Base-by-base conservation (phyloP, 169 alveolate species). In the Eimeria falciformis region DNA sequence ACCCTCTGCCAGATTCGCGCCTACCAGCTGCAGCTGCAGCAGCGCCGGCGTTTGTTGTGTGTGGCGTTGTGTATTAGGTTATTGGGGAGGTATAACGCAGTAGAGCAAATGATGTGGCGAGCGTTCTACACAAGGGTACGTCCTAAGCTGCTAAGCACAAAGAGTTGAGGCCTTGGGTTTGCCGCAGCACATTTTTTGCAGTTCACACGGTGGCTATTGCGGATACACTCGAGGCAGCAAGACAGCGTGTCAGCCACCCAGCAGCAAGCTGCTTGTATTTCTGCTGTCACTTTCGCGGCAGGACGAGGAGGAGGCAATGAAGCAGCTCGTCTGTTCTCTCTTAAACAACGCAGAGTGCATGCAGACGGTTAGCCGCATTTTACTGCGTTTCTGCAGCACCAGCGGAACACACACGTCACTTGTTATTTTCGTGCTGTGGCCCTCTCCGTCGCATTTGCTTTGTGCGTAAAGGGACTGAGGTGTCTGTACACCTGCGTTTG, bases 271-370 rank as follows among this genome's bases (percentile, higher is more conserved):
- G n/a, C n/a, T n/a, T n/a, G n/a, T n/a, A 50, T 50, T 50, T 7
- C 62, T 12, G 17, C 33, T 62, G 73, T 62, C 37, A 29, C 11
- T 62, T n/a, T 0, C 18, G 2, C 62, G 11, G 12, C 73, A 62
- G 73, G 73, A 62, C 37, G 73, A 62, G 73, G 12, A 62, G 73
- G 33, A 62, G 25, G 73, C 12, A 62, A 14, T 62, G 73, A 62
- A 62, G 73, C 73, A n/a, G 17, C 73, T 62, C 73, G 73, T 29
- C 11, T 62, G 73, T 29, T 62, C 73, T n/a, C 73, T 62, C 25
- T 29, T 62, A 9, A 62, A 62, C 25, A n/a, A 12, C 17, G 73
- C 73, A n/a, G 73, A 62, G 1, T n/a, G 17, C 33, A 62, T 62
- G 73, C 1, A 12, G 29, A 62, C 73, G 29, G 73, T 62, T 0